Percentiles rank a stretch among this genome's conserved stretches.
Conservation (phyloP, 768 basidiomycete genomes). For the Lenzites betulinus region DNA sequence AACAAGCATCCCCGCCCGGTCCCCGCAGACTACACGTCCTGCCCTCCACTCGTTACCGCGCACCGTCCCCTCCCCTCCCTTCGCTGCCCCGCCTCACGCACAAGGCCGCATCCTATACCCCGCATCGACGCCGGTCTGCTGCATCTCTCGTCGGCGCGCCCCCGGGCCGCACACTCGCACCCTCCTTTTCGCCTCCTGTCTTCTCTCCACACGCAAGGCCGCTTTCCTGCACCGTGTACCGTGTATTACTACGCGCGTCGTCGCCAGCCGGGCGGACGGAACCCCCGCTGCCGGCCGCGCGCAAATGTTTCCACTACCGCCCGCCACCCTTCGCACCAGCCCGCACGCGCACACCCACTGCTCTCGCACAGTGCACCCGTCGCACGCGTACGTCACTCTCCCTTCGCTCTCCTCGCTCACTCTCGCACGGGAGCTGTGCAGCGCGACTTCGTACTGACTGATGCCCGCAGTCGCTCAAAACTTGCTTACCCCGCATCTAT, state of each 20-base stretch:
- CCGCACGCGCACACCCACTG: slow-evolving; percentile 4
- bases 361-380: slow-evolving; percentile 2
- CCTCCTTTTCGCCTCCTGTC: not conserved
- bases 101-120: slow-evolving; percentile 21
- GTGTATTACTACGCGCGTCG: slow-evolving; percentile 18
- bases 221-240: slow-evolving; percentile 13
- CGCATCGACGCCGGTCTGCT: slow-evolving; percentile 20
- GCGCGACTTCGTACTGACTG: too few species aligned
- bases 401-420: not conserved
- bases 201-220: slow-evolving; percentile 1
- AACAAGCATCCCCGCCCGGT: not conserved
- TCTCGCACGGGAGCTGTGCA: too few species aligned
- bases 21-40: slow-evolving; percentile 12
- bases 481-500: slow-evolving; percentile 20
- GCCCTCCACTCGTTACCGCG: slow-evolving; percentile 8
- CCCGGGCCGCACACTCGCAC: not conserved
- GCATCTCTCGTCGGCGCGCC: not conserved
- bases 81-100: slow-evolving; percentile 3
- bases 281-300: slow-evolving; percentile 10
- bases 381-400: slow-evolving; percentile 17
- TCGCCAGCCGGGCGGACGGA: slow-evolving; percentile 17
- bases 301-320: slow-evolving; percentile 13
- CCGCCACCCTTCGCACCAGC: not conserved
- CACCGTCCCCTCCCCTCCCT: not conserved
- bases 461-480: slow-evolving; percentile 12